Conservation (phyloP, 108 stramenopile species). For the Thalassiosira profunda region DNA sequence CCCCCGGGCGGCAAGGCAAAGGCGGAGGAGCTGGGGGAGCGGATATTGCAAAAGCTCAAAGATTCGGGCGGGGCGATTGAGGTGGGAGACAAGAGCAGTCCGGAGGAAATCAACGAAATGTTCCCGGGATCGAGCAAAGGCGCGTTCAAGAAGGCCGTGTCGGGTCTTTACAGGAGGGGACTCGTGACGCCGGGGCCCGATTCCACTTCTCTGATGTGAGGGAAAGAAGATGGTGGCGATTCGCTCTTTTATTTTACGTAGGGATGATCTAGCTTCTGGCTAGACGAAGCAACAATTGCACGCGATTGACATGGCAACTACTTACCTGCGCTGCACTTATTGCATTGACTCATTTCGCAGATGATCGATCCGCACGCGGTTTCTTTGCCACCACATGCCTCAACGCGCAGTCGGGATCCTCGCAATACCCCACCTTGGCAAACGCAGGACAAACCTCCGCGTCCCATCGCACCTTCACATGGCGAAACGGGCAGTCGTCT, state of each 20-base stretch:
- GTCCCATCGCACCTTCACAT: conserved; percentile 69
- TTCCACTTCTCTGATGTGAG: conserved; percentile 54
- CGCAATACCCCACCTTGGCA: conserved; percentile 65
- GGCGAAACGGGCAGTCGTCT: conserved; percentile 72
- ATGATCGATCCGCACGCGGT: background rate
- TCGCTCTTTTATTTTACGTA: background rate
- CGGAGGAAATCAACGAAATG: conserved; percentile 64
- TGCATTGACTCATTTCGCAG: too few species aligned
- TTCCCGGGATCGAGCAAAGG: conserved; percentile 76
- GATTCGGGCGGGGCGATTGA: conserved; percentile 37
- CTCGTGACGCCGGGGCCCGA: conserved; percentile 59
- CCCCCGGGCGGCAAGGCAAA: conserved; percentile 79
- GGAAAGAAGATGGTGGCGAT: background rate
- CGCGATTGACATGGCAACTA: background rate
- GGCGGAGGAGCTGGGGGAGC: conserved; percentile 49
- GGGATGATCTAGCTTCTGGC: background rate
- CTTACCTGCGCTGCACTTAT: too few species aligned
- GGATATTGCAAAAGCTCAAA: conserved; percentile 64
- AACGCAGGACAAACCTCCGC: conserved; percentile 73
- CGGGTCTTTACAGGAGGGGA: conserved; percentile 69
- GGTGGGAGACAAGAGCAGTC: conserved; percentile 82
- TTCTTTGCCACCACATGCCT: conserved; percentile 48
- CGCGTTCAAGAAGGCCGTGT: conserved; percentile 63
- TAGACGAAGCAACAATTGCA: background rate
- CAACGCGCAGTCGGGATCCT: conserved; percentile 58